Evolutionary conservation across 179 eudicot genomes (phyloP).

Genomic region (Beta corolliflora): DNA sequence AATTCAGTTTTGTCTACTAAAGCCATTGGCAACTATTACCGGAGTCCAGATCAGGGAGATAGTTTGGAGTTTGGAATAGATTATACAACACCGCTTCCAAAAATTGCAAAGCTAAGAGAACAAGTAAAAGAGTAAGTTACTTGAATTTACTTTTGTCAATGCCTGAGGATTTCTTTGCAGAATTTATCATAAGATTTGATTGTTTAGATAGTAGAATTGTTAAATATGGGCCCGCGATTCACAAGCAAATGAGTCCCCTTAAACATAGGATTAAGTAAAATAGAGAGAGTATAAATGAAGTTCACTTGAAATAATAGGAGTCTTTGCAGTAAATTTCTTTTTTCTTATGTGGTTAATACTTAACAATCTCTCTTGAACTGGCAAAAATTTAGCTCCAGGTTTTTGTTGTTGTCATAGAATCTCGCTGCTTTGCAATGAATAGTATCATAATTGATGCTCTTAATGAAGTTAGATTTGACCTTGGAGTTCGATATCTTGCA

Average conservation of each 20-base stretch:
- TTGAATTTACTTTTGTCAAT: not conserved
- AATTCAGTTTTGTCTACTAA: slow-evolving; percentile 42
- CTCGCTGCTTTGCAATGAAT: not conserved
- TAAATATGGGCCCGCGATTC: no score
- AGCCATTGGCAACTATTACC: slow-evolving; percentile 42
- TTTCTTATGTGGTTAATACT: no score
- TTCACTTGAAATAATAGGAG: no score
- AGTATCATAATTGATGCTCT: not conserved
- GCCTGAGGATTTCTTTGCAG: not conserved
- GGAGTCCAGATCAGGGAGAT: slow-evolving; percentile 51
- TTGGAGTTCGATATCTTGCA: not conserved
- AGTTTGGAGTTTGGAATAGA: slow-evolving; percentile 38
- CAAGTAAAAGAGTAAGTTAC: slow-evolving; percentile 41
- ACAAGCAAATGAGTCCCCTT: no score
- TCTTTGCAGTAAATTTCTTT: no score
- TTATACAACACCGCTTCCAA: slow-evolving; percentile 37
- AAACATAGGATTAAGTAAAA: no score
- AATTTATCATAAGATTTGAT: not conserved
- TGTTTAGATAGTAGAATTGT: not conserved
- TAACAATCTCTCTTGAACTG: not conserved
- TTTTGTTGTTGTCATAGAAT: not conserved
- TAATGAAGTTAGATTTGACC: not conserved
- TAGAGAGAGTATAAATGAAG: no score
- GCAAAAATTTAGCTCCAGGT: not conserved
- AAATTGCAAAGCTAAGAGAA: slow-evolving; percentile 34